Base-by-base conservation (phyloP, 108 stramenopile genomes). In the Bacterosira constricta region DNA sequence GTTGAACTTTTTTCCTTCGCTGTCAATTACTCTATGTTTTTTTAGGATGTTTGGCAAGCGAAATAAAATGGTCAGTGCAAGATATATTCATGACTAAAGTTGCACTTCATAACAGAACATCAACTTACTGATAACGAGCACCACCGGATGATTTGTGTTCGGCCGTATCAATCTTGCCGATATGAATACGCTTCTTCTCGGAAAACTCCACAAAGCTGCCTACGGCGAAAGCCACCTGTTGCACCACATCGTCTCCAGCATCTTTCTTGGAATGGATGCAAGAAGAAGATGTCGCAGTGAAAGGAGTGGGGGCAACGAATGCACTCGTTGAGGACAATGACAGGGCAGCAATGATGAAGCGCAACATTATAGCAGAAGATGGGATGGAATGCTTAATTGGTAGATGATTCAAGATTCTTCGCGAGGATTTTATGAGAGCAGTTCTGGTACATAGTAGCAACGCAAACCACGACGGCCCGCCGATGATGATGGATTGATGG, bases 131-230 rank as follows among this genome's bases (percentile, higher is more conserved):
- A 17, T 85, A 85, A 9, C 85, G 64, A 44, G 81, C 81, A 27
- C 77, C 77, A n/a, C 85, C 85, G 65, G 36, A 76, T n/a, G 73
- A 65, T 47, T 82, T 85, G 78, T 85, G 81, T 38, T 85, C 81
- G 18, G 68, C 51, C 1, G 61, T 18, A 1, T 69, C 38, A 59
- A 85, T 82, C 66, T 78, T 82, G 21, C 85, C 85, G 51, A 85
- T 64, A 30, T 85, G 85, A 17, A 66, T 61, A 11, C 81, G 77
- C 7, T 69, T 63, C 62, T 83, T 83, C 54, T 82, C 85, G 56
- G 59, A 64, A 45, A 85, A 85, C 50, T 85, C 81, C 17, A 85
- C 64, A 47, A 85, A 76, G 29, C 68, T 80, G 11, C 85, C 85
- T 0, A 69, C 74, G 32, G 76, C 13, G 30, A 79, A 82, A 1